These are phyloP conservation scores for Vitis hybrid DNA, from an alignment of 177 flowering plant genomes.

Conservation along the genomic window DNA sequence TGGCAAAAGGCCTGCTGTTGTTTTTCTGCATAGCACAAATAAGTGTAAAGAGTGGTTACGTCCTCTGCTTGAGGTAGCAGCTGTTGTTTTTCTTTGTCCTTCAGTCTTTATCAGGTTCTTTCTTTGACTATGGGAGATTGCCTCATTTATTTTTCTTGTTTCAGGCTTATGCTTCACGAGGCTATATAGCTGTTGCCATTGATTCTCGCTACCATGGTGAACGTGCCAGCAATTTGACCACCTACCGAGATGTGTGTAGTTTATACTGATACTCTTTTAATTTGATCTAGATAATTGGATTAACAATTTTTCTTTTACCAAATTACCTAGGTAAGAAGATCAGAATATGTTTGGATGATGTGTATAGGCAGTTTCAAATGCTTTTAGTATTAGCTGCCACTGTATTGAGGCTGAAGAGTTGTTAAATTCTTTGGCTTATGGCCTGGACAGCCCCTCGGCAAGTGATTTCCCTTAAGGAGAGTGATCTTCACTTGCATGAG, in stretches of 20 bases:
- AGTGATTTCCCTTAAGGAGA: neutral
- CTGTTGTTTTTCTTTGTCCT: neutral
- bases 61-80: constrained; percentile 85
- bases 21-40: constrained; percentile 84
- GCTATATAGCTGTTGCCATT: constrained; percentile 80
- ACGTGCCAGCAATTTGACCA: constrained; percentile 68
- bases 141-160: constrained; percentile 14
- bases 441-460: neutral
- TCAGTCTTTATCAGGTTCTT: neutral
- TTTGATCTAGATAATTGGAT: neutral
- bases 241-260: constrained; percentile 67
- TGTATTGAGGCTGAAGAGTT: no score
- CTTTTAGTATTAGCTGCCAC: no score
- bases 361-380: no score
- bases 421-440: no score
- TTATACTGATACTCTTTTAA: neutral
- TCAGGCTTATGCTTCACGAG: constrained; percentile 97
- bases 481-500: neutral
- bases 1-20: constrained; percentile 75
- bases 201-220: constrained; percentile 99
- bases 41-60: constrained; percentile 92
- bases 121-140: neutral
- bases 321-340: no score
- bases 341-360: no score
- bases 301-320: no score